phyloP scores from a whole-genome alignment of 495 filamentous ascomycete genomes.

The Penicillium angulare region DNA sequence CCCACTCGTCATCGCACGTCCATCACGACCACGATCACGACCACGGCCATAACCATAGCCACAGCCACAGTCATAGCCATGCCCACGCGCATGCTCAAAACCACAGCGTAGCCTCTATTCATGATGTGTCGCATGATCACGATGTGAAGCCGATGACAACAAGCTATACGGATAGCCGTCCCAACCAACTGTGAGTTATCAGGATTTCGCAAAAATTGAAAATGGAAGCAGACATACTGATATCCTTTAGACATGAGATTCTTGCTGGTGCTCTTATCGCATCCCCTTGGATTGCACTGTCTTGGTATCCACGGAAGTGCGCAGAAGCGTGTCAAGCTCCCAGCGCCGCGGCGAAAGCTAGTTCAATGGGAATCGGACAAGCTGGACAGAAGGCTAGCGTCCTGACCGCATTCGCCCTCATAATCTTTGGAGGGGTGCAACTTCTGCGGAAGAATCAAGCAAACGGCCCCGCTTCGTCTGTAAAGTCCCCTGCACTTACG shows the following conservation, averaged over 20 bases:
- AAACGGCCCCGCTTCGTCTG: conserved; percentile 4
- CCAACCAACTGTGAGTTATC: conserved; percentile 15
- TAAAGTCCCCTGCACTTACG: conserved; percentile 20
- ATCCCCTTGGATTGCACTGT: conserved; percentile 42
- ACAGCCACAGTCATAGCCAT: conserved; percentile 10
- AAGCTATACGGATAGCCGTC: neutral
- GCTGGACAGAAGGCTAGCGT: conserved; percentile 16
- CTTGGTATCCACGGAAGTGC: conserved; percentile 39
- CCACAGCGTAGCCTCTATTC: conserved; percentile 13
- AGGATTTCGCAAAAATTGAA: neutral
- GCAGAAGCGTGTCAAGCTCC: conserved; percentile 8
- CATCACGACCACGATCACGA: conserved; percentile 10
- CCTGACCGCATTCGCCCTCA: conserved; percentile 26
- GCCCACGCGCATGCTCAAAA: conserved; percentile 20
- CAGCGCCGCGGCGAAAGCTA: neutral
- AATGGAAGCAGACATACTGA: conserved; percentile 9
- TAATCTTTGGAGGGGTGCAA: conserved; percentile 30
- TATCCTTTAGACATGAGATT: conserved; percentile 28
- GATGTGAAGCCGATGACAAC: conserved; percentile 2
- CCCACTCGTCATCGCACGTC: conserved; percentile 26
- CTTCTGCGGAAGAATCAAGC: conserved; percentile 13
- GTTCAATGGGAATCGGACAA: conserved; percentile 7
- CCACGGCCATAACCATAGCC: conserved; percentile 20
- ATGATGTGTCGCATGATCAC: conserved; percentile 7
- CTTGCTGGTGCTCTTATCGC: conserved; percentile 30